Percentiles rank a stretch among this genome's conserved stretches.
phyloP scores from a whole-genome alignment of 345 rosid species.

The Punica granatum region DNA sequence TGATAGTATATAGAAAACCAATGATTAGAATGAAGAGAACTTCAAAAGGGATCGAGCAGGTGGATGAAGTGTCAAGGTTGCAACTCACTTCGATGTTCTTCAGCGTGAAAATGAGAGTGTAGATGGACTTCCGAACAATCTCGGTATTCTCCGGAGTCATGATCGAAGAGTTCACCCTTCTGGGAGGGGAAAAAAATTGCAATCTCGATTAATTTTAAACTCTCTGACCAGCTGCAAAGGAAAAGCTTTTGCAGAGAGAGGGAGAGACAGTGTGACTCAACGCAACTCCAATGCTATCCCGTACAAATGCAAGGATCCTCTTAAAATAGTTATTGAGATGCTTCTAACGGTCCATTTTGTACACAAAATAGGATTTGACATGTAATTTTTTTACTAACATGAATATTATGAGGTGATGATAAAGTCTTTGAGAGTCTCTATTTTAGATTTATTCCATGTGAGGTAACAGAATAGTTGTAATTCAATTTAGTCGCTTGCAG shows the following conservation, averaged over 20 bases:
- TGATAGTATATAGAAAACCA: background rate
- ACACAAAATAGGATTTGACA: too few relatives aligned
- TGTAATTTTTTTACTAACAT: background rate
- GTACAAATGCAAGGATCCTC: background rate
- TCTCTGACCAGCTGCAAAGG: background rate
- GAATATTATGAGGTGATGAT: background rate
- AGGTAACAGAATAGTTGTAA: background rate
- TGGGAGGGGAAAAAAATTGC: conserved; percentile 15
- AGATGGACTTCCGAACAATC: conserved; percentile 71
- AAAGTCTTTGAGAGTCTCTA: background rate
- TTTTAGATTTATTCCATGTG: background rate
- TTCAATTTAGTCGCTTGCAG: background rate
- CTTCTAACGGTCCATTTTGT: too few relatives aligned
- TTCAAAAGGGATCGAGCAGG: background rate
- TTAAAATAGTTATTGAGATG: background rate
- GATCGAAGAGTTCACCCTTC: conserved; percentile 65
- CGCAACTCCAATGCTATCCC: background rate
- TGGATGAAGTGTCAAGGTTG: background rate
- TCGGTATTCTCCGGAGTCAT: conserved; percentile 95
- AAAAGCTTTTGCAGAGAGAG: background rate
- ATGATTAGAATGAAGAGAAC: background rate
- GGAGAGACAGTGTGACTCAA: too few relatives aligned
- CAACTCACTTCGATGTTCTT: conserved; percentile 81
- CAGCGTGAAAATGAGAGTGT: conserved; percentile 79
- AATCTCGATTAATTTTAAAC: background rate